A percentile compares a stretch with the other conserved stretches of the same genome.
phyloP scores from a whole-genome alignment of 2,329 filamentous ascomycete species.

The Cryphonectria carpinicola region DNA sequence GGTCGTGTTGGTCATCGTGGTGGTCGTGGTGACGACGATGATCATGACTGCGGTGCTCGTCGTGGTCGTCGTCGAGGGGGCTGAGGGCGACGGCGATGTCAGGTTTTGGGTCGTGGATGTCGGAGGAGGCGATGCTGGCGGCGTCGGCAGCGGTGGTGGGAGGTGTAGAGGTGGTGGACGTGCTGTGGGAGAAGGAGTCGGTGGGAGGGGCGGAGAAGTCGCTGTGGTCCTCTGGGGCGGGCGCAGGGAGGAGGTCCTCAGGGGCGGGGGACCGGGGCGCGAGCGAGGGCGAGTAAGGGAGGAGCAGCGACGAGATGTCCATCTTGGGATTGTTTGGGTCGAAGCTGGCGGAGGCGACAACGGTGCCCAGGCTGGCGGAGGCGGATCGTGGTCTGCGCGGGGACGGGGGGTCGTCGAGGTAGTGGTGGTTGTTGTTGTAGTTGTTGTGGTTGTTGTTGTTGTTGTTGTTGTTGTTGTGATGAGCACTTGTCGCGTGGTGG shows the following conservation, averaged over 20 bases:
- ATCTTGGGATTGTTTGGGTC: background rate
- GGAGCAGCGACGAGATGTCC: background rate
- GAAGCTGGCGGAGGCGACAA: background rate
- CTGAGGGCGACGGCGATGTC: slow-evolving; percentile 26
- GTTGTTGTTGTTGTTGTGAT: too few relatives aligned
- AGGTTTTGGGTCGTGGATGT: slow-evolving; percentile 35
- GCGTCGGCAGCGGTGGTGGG: slow-evolving; percentile 40
- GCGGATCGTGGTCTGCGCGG: background rate
- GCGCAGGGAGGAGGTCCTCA: slow-evolving; percentile 31
- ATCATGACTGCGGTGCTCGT: background rate
- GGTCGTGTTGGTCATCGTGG: too few relatives aligned
- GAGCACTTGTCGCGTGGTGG: background rate
- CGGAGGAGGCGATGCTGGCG: slow-evolving; percentile 39
- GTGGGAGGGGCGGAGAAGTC: slow-evolving; percentile 35
- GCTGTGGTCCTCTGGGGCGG: slow-evolving; percentile 34
- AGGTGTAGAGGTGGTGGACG: slow-evolving; percentile 39
- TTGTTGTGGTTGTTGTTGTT: too few relatives aligned
- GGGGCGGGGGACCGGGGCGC: background rate
- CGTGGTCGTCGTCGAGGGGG: slow-evolving; percentile 22
- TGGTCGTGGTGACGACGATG: too few relatives aligned
- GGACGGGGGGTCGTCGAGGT: too few relatives aligned
- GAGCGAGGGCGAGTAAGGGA: background rate
- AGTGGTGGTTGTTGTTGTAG: too few relatives aligned
- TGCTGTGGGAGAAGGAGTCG: slow-evolving; percentile 37
- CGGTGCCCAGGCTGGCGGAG: background rate